Base-by-base conservation (phyloP, 768 basidiomycete species). In the Tricholomella constricta region DNA sequence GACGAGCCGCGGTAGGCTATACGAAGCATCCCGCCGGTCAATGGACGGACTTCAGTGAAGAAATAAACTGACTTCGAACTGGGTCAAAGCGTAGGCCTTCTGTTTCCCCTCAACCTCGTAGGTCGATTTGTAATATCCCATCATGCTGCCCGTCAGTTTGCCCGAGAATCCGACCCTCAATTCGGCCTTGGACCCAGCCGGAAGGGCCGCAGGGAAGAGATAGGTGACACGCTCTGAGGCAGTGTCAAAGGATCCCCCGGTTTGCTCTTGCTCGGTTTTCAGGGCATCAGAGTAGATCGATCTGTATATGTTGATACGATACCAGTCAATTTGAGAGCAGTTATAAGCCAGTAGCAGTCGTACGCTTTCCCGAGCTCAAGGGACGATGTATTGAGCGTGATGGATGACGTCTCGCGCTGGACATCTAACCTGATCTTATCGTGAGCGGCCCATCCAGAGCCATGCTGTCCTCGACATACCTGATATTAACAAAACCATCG, bases 1-100 rank as follows among this genome's bases (percentile, higher is more conserved):
- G 79, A 45, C 94, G 77, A 8, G 95, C 94, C 54, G 86, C 86
- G 35, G 91, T 96, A 34, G 94, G 86, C 87, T 96, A 58, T 14
- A 29, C 27, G 34, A 40, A 40, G 27, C 37, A 36, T 47, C 25
- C 40, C 40, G 45, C 45, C 55, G 51, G 23, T 23, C 41, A 17
- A 50, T 2, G 37, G n/a, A 47, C 35, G 25, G n/a, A 34, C 42
- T 22, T 5, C 46, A 22, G 32, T 14, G 26, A 26, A 46, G 40
- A 40, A 43, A 11, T 42, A 8, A 15, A 52, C 64, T 36, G 53
- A 84, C 89, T 76, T 89, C 92, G 59, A 94, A 96, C 71, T 98
- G 95, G 31, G 96, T 97, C 47, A 98, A 74, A 25, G 88, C 79
- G 65, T 90, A 89, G 54, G 80, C 74, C 63, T 82, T 81, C 59